phyloP scores from a whole-genome alignment of 805 yeast genomes.

The Monosporozyma yasuniensis region DNA sequence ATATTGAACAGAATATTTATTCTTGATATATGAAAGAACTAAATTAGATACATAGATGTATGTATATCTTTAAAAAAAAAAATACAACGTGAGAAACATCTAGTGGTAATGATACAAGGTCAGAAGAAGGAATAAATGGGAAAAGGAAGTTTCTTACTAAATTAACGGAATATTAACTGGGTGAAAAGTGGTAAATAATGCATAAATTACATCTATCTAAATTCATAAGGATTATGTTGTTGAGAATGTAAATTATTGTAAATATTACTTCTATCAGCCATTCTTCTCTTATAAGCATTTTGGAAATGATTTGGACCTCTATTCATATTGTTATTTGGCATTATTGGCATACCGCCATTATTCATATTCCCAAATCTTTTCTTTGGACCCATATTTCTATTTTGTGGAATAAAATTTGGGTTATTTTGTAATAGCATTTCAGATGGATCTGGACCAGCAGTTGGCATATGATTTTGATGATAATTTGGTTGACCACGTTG shows the following conservation, averaged over 20 bases:
- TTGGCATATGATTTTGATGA: constrained; percentile 17
- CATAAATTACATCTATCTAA: constrained; percentile 22
- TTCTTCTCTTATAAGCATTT: constrained; percentile 35
- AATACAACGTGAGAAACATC: no score
- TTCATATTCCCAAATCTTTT: constrained; percentile 3
- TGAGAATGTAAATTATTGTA: constrained; percentile 32
- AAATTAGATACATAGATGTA: no score
- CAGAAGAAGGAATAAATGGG: background rate
- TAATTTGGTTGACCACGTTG: constrained; percentile 11
- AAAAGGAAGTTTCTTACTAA: background rate
- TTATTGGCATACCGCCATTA: background rate
- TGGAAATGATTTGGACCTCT: constrained; percentile 20
- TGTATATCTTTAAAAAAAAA: no score
- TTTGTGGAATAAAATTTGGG: constrained; percentile 36
- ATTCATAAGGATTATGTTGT: constrained; percentile 38
- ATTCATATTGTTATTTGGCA: constrained; percentile 2
- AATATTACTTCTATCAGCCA: constrained; percentile 15
- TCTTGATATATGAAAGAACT: no score
- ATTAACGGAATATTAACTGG: background rate
- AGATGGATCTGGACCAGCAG: constrained; percentile 26
- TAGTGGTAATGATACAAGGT: background rate
- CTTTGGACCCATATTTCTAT: background rate
- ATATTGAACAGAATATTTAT: background rate
- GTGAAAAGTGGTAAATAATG: background rate
- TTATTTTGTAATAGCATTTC: constrained; percentile 39